phyloP scores from a whole-genome alignment of 2,329 filamentous ascomycete genomes.

The Arthrobotrys musiformis region DNA sequence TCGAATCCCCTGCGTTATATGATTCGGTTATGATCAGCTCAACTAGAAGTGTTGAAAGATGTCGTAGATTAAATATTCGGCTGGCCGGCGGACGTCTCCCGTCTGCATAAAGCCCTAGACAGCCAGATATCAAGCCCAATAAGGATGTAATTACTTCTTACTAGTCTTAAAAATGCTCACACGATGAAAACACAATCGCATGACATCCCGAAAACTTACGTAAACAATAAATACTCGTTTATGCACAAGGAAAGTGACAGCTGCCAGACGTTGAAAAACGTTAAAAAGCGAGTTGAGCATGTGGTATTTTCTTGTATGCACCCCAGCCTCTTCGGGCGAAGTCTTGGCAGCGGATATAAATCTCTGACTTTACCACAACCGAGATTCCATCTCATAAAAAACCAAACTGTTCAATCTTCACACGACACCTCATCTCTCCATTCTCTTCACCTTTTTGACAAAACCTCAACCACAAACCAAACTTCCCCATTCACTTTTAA shows the following conservation, averaged over 20 bases:
- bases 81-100: neutral
- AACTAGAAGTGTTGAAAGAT: neutral
- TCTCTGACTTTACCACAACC: neutral
- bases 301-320: constrained; percentile 3
- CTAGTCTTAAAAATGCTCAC: neutral
- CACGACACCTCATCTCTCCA: constrained; percentile 17
- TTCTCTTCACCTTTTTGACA: neutral
- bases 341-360: constrained; percentile 24
- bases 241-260: no score
- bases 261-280: no score
- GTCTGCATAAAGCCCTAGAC: neutral
- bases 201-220: neutral
- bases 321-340: neutral
- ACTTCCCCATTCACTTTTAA: neutral
- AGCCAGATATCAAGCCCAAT: neutral
- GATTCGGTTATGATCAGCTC: no score
- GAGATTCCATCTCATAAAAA: constrained; percentile 5
- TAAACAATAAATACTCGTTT: neutral
- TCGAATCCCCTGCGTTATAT: no score
- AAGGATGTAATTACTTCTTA: neutral
- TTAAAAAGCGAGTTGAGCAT: constrained; percentile 6
- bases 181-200: neutral
- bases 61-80: neutral
- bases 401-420: constrained; percentile 8
- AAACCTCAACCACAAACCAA: neutral